Evolutionary conservation across 2,329 filamentous ascomycete genomes (phyloP).

Genomic region (Colletotrichum spaethianum): DNA sequence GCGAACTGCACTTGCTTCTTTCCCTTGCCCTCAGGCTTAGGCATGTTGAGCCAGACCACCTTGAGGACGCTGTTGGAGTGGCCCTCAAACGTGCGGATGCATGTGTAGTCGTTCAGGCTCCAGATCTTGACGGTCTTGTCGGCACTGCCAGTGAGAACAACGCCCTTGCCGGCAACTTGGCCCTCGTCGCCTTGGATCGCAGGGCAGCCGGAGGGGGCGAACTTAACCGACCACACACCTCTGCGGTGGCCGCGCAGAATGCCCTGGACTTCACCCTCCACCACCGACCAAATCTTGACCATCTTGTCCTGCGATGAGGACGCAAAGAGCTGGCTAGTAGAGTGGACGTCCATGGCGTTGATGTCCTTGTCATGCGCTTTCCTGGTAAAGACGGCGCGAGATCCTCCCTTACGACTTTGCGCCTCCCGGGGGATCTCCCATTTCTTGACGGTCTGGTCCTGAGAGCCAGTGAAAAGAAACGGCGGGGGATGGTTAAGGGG

Average conservation of each 20-base stretch:
- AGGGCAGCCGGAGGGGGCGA: constrained; percentile 85
- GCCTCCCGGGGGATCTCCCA: constrained; percentile 82
- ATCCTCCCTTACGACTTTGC: constrained; percentile 64
- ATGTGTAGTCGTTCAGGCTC: constrained; percentile 93
- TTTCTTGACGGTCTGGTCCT: constrained; percentile 94
- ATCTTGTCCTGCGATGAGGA: constrained; percentile 97
- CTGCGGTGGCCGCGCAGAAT: constrained; percentile 93
- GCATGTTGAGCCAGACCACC: constrained; percentile 84
- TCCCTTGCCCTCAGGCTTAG: constrained; percentile 62
- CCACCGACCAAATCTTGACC: constrained; percentile 95
- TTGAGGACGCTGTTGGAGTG: constrained; percentile 97
- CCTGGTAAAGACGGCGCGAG: constrained; percentile 84
- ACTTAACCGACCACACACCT: constrained; percentile 96
- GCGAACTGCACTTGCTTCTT: constrained; percentile 80
- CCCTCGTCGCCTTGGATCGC: constrained; percentile 80
- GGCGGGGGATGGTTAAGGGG: constrained; percentile 85
- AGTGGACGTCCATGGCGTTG: constrained; percentile 90
- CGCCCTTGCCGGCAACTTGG: constrained; percentile 81
- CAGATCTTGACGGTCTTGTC: constrained; percentile 98
- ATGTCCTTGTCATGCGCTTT: constrained; percentile 99
- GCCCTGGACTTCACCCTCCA: constrained; percentile 91
- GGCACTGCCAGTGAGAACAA: constrained; percentile 91
- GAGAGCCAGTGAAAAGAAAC: constrained; percentile 92
- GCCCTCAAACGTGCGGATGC: constrained; percentile 93
- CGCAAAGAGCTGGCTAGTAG: constrained; percentile 84